These are phyloP conservation scores for Hypericum androsaemum DNA, from an alignment of 345 rosid species.

Conservation along the genomic window DNA sequence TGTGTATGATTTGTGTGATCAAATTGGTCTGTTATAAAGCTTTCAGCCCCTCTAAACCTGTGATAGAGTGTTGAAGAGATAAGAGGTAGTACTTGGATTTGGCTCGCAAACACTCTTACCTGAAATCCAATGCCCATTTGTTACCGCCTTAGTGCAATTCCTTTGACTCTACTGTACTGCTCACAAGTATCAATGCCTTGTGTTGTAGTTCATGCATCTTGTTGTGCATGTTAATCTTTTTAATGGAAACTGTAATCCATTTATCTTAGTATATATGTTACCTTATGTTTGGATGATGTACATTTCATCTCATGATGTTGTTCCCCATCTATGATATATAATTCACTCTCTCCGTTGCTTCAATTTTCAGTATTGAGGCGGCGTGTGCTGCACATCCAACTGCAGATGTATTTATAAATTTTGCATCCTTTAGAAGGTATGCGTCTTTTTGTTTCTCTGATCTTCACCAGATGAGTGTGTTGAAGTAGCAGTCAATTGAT, in stretches of 20 bases:
- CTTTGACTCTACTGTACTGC: too few species aligned
- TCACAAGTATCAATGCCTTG: too few species aligned
- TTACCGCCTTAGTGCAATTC: too few species aligned
- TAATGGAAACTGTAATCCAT: background rate
- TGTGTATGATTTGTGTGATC: too few species aligned
- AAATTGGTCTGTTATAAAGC: too few species aligned
- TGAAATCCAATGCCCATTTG: too few species aligned
- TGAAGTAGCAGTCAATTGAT: conserved; percentile 5
- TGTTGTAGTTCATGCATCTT: too few species aligned
- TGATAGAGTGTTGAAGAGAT: too few species aligned
- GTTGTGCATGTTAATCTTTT: too few species aligned
- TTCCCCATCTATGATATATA: conserved; percentile 4
- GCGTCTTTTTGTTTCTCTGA: background rate
- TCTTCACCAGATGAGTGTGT: conserved; percentile 1
- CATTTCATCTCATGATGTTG: background rate
- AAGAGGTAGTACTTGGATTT: too few species aligned
- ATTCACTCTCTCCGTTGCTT: conserved; percentile 4
- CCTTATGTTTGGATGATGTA: background rate
- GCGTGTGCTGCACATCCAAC: conserved; percentile 91
- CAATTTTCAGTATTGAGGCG: conserved; percentile 70
- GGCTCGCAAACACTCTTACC: too few species aligned
- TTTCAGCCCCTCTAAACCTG: too few species aligned
- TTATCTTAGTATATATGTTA: background rate
- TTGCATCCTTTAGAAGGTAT: conserved; percentile 88
- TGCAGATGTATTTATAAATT: conserved; percentile 93